Evolutionary conservation across 352 stramenopile genomes (phyloP).

Genomic region (Pythium rishiriense): DNA sequence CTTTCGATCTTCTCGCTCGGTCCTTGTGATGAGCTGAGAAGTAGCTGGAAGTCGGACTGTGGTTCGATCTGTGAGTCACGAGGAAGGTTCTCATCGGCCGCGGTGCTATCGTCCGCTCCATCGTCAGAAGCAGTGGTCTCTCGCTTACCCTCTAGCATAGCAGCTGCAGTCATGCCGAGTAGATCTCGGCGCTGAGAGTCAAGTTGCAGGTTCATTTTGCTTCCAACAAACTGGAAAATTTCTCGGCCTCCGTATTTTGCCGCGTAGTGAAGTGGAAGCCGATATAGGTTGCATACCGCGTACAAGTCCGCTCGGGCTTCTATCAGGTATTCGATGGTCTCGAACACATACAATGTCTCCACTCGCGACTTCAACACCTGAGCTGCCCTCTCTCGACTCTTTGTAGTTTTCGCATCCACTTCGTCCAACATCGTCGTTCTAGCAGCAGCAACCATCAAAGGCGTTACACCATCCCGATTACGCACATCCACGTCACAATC

Average conservation of each 20-base stretch:
- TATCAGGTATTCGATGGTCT: constrained; percentile 77
- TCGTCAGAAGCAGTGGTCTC: neutral
- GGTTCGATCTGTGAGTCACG: constrained; percentile 27
- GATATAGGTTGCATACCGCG: constrained; percentile 68
- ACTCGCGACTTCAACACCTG: constrained; percentile 36
- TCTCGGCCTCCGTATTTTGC: constrained; percentile 60
- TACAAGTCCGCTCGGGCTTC: constrained; percentile 55
- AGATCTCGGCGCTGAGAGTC: constrained; percentile 65
- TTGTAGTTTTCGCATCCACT: constrained; percentile 9
- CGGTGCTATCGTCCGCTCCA: constrained; percentile 21
- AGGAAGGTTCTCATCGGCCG: constrained; percentile 37
- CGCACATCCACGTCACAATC: constrained; percentile 69
- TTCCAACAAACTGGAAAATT: constrained; percentile 54
- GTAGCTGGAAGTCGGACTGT: constrained; percentile 29
- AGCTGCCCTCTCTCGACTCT: neutral
- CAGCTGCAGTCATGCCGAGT: constrained; percentile 55
- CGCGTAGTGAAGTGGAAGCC: constrained; percentile 76
- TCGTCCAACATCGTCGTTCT: constrained; percentile 20
- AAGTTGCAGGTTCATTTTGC: constrained; percentile 42
- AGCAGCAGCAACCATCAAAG: constrained; percentile 81
- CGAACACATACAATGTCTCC: constrained; percentile 56
- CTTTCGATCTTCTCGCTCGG: constrained; percentile 44
- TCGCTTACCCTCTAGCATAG: constrained; percentile 43
- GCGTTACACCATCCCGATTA: constrained; percentile 68
- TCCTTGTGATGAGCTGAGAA: constrained; percentile 15